Evolutionary conservation across 164 flowering plant genomes (phyloP).

Genomic region (Tinospora cordifolia): DNA sequence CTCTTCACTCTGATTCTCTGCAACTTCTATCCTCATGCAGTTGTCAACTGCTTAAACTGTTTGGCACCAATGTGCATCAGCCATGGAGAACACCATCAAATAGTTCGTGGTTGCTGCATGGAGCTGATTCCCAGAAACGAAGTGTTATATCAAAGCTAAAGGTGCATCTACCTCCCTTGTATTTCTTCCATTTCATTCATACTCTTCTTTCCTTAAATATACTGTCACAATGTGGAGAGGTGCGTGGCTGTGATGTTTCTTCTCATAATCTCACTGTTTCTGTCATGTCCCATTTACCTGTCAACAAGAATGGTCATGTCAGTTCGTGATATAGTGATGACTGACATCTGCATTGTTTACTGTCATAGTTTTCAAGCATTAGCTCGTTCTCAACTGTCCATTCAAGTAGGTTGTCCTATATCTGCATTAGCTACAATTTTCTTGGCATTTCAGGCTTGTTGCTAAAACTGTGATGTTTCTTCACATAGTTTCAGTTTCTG

Average conservation of each 20-base stretch:
- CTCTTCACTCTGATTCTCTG: conserved; percentile 45
- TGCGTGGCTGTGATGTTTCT: not conserved
- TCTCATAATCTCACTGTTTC: not conserved
- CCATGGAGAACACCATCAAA: conserved; percentile 25
- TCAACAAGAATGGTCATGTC: not conserved
- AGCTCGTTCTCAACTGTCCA: too few relatives aligned
- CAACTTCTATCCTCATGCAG: conserved; percentile 64
- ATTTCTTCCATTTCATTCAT: conserved; percentile 5
- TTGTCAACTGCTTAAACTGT: conserved; percentile 39
- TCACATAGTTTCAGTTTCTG: not conserved
- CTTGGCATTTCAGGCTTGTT: too few relatives aligned
- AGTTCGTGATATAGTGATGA: not conserved
- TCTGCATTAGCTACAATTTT: too few relatives aligned
- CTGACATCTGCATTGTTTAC: not conserved
- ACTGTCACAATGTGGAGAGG: not conserved
- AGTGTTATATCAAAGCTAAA: conserved; percentile 73
- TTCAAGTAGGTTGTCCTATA: too few relatives aligned
- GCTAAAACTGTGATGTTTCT: not conserved
- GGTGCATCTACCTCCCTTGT: conserved; percentile 31
- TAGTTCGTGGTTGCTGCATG: conserved; percentile 18
- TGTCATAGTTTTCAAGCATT: not conserved
- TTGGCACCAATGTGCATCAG: conserved; percentile 44
- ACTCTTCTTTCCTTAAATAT: conserved; percentile 32
- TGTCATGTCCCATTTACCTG: not conserved
- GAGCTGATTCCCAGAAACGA: conserved; percentile 41